Evolutionary conservation across 2,329 filamentous ascomycete genomes (phyloP).

Genomic region (Venturia carpophila): DNA sequence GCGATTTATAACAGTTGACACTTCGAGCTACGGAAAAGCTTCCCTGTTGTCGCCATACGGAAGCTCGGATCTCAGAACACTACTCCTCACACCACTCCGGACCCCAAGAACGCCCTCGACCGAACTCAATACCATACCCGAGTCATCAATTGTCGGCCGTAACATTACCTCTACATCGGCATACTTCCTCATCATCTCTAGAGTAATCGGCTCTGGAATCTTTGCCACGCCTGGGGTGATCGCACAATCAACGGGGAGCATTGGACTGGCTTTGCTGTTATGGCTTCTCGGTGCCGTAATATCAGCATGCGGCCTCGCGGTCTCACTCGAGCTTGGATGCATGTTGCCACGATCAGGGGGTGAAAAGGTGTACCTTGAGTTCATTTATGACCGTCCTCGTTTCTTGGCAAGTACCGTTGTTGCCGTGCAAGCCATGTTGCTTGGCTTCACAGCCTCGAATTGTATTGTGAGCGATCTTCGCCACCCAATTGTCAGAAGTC

Average conservation of each 20-base stretch:
- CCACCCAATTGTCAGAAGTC: not conserved
- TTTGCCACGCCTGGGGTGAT: constrained; percentile 56
- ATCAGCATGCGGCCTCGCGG: constrained; percentile 52
- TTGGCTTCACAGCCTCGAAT: constrained; percentile 56
- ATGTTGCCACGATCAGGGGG: constrained; percentile 42
- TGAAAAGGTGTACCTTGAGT: constrained; percentile 58
- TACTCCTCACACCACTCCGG: not conserved
- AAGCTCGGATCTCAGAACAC: constrained; percentile 8
- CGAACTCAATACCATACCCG: constrained; percentile 18
- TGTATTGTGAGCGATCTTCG: constrained; percentile 42
- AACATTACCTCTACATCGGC: constrained; percentile 16
- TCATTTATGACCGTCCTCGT: constrained; percentile 51
- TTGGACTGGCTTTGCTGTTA: constrained; percentile 54
- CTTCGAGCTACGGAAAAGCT: not conserved
- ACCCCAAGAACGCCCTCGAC: constrained; percentile 11
- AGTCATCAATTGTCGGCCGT: constrained; percentile 15
- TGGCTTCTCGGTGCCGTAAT: constrained; percentile 58
- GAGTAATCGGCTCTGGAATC: constrained; percentile 58
- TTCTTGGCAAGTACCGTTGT: constrained; percentile 52
- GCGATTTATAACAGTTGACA: not conserved
- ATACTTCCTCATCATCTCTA: constrained; percentile 19
- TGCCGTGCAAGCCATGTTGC: constrained; percentile 48
- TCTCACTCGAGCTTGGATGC: constrained; percentile 59
- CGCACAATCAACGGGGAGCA: constrained; percentile 49
- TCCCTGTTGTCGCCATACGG: constrained; percentile 4